Evolutionary conservation across 177 flowering plant genomes (phyloP).

Genomic region (Tripterygium wilfordii): DNA sequence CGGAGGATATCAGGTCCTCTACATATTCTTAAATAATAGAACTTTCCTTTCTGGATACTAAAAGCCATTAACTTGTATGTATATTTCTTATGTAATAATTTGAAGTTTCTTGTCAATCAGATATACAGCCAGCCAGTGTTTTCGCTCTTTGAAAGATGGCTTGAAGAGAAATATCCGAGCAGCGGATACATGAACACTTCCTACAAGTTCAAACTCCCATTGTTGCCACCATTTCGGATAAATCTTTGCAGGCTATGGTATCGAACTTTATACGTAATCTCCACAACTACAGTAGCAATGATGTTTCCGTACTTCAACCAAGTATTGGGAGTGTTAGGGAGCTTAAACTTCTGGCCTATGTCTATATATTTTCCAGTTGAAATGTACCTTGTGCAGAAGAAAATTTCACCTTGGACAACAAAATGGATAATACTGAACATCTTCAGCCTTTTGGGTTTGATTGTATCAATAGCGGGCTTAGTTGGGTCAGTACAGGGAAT

Average conservation of each 20-base stretch:
- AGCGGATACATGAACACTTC: slow-evolving; percentile 36
- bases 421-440: slow-evolving; percentile 51
- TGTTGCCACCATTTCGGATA: slow-evolving; percentile 12
- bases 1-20: slow-evolving; percentile 79
- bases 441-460: slow-evolving; percentile 42
- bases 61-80: slow-evolving; percentile 27
- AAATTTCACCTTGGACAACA: slow-evolving; percentile 32
- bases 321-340: slow-evolving; percentile 22
- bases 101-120: too few relatives aligned
- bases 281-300: slow-evolving; percentile 27
- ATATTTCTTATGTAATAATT: slow-evolving; percentile 4
- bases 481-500: slow-evolving; percentile 62
- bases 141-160: slow-evolving; percentile 52
- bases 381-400: slow-evolving; percentile 60
- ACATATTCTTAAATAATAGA: neutral
- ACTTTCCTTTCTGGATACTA: slow-evolving; percentile 18
- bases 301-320: slow-evolving; percentile 38
- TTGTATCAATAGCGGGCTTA: slow-evolving; percentile 36
- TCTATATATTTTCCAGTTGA: slow-evolving; percentile 26
- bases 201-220: slow-evolving; percentile 19
- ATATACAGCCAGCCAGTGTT: slow-evolving; percentile 70
- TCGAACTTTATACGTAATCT: slow-evolving; percentile 25
- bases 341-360: slow-evolving; percentile 22
- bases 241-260: slow-evolving; percentile 21
- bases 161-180: slow-evolving; percentile 30